A percentile compares a stretch with the other conserved stretches of the same genome.
Evolutionary conservation across 306 rosid genomes (phyloP).

Genomic region (Lathyrus aphaca): DNA sequence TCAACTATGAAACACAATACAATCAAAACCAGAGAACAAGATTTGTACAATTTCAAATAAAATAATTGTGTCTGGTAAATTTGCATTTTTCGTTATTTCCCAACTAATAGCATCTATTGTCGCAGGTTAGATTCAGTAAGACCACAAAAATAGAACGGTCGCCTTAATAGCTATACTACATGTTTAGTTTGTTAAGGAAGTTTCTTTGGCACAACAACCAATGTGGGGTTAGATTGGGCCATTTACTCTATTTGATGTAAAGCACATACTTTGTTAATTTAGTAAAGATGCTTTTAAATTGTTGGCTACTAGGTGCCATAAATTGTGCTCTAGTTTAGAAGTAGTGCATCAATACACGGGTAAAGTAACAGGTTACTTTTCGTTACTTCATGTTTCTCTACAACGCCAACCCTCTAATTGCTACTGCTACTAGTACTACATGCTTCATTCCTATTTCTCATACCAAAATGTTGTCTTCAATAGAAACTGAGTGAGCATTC

Average conservation of each 20-base stretch:
- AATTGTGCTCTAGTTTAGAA: not conserved
- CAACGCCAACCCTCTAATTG: not conserved
- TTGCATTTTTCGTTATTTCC: slow-evolving; percentile 6
- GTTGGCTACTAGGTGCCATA: not conserved
- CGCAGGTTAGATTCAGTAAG: not conserved
- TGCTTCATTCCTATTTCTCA: no score
- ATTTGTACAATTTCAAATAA: slow-evolving; percentile 17
- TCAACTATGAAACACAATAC: not conserved
- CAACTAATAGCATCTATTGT: slow-evolving; percentile 16
- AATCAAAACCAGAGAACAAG: slow-evolving; percentile 1
- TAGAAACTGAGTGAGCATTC: no score
- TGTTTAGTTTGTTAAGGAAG: slow-evolving; percentile 11
- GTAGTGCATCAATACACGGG: not conserved
- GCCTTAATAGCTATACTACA: not conserved
- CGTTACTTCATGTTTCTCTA: not conserved
- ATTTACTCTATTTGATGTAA: slow-evolving; percentile 8
- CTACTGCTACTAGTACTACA: not conserved
- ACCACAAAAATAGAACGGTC: not conserved
- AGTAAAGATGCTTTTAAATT: not conserved
- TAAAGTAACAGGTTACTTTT: not conserved
- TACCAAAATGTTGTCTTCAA: no score
- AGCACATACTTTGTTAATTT: not conserved
- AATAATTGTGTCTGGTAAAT: slow-evolving; percentile 1
- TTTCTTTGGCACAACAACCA: slow-evolving; percentile 14
- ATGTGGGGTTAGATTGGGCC: not conserved